Conservation (phyloP, 2,329 filamentous ascomycete species). For the Paraphoma sp. region DNA sequence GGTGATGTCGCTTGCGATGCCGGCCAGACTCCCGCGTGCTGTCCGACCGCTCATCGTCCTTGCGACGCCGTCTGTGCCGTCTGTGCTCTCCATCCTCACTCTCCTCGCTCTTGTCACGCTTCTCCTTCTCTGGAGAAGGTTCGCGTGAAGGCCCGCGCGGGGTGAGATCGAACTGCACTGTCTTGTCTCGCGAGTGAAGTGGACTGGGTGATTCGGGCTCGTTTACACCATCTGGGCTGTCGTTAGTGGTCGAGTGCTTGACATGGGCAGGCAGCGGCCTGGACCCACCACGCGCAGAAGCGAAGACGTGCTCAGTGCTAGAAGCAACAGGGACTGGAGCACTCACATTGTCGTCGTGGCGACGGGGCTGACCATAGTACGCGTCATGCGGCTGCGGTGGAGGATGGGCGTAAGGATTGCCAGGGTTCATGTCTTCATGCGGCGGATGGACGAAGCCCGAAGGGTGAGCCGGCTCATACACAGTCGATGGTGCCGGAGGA, state of each 20-base stretch:
- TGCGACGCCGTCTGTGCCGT: slow-evolving; percentile 12
- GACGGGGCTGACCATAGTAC: slow-evolving; percentile 45
- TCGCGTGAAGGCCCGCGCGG: slow-evolving; percentile 32
- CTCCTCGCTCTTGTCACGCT: slow-evolving; percentile 1
- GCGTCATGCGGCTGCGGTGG: slow-evolving; percentile 26
- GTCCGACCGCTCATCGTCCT: slow-evolving; percentile 23
- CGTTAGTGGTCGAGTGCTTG: slow-evolving; percentile 7
- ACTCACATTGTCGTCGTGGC: slow-evolving; percentile 59
- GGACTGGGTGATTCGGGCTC: slow-evolving; percentile 16
- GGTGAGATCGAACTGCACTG: slow-evolving; percentile 49
- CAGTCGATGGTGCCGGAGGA: slow-evolving; percentile 33
- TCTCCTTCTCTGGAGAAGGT: slow-evolving; percentile 15
- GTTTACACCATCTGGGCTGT: slow-evolving; percentile 33
- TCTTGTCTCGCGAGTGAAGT: slow-evolving; percentile 26
- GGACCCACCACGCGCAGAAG: slow-evolving; percentile 43
- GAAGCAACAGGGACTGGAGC: slow-evolving; percentile 38
- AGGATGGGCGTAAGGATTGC: slow-evolving; percentile 36
- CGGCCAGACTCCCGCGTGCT: slow-evolving; percentile 22
- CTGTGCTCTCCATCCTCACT: slow-evolving; percentile 1
- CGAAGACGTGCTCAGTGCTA: slow-evolving; percentile 35
- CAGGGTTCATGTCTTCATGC: slow-evolving; percentile 34
- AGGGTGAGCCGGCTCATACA: slow-evolving; percentile 35
- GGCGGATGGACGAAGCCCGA: slow-evolving; percentile 39
- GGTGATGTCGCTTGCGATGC: slow-evolving; percentile 22
- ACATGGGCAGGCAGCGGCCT: slow-evolving; percentile 34